Percentiles rank a stretch among this genome's conserved stretches.
Evolutionary conservation across 352 stramenopile genomes (phyloP).

Genomic region (Halophytophthora polymorphica): DNA sequence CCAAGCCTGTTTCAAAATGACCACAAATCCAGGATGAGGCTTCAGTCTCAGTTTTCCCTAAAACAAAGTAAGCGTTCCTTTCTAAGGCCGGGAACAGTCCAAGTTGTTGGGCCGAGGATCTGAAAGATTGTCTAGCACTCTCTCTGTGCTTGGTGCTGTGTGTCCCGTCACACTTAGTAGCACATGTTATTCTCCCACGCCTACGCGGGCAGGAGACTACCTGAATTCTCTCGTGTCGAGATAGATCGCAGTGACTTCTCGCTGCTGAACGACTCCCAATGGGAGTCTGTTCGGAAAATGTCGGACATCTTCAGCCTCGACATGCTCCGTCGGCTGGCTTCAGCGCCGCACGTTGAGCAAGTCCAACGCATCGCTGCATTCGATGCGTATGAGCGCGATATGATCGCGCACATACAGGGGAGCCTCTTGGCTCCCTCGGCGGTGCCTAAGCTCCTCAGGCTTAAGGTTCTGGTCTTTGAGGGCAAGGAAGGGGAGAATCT

Average conservation of each 20-base stretch:
- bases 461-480: not conserved
- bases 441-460: not conserved
- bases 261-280: not conserved
- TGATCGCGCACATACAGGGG: not conserved
- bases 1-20: too few species aligned
- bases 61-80: not conserved
- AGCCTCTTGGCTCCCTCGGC: not conserved
- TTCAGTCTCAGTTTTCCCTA: not conserved
- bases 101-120: too few species aligned
- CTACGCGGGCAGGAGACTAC: not conserved
- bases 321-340: not conserved
- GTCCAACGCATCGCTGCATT: not conserved
- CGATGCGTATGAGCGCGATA: not conserved
- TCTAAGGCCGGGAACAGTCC: not conserved
- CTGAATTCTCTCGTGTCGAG: not conserved
- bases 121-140: not conserved
- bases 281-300: not conserved
- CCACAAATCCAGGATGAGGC: too few species aligned
- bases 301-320: not conserved
- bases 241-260: not conserved
- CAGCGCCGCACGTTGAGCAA: not conserved
- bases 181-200: not conserved
- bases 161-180: not conserved
- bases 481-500: slow-evolving; percentile 14
- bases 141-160: not conserved